A percentile compares a stretch with the other conserved stretches of the same genome.
These are phyloP conservation scores for Phialemonium atrogriseum DNA, from an alignment of 2,329 filamentous ascomycete genomes.

Conservation along the genomic window DNA sequence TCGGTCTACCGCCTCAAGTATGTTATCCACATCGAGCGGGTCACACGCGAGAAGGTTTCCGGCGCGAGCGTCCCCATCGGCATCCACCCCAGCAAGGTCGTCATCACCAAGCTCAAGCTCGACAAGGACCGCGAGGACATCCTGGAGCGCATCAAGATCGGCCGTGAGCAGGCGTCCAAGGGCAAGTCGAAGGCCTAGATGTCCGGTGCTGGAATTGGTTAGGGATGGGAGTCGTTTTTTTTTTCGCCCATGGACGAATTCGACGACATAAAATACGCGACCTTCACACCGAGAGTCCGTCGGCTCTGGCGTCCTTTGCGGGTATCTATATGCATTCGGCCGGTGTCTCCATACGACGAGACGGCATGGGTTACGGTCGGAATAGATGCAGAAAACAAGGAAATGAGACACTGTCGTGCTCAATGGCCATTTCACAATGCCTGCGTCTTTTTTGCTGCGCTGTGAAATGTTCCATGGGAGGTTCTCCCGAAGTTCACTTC, in stretches of 20 bases:
- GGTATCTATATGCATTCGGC: conserved; percentile 9
- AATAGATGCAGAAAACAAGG: conserved; percentile 23
- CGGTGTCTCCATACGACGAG: conserved; percentile 19
- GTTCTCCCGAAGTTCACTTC: conserved; percentile 57
- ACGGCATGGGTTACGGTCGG: conserved; percentile 12
- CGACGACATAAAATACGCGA: too few relatives aligned
- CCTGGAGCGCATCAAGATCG: conserved; percentile 74
- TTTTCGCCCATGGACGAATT: too few relatives aligned
- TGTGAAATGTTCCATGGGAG: conserved; percentile 72
- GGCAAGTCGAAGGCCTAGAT: conserved; percentile 35
- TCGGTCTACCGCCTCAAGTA: conserved; percentile 98
- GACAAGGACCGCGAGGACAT: conserved; percentile 91
- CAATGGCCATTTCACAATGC: conserved; percentile 65
- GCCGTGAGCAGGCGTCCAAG: conserved; percentile 70
- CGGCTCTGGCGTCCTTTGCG: conserved; percentile 15
- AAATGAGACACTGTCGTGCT: conserved; percentile 41
- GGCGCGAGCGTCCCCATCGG: conserved; percentile 92
- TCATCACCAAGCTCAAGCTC: conserved; percentile 98
- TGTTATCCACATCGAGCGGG: conserved; percentile 92
- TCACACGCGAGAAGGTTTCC: conserved; percentile 94
- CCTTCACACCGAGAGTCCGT: conserved; percentile 2
- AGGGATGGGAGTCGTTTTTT: too few relatives aligned
- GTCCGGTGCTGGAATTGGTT: conserved; percentile 3
- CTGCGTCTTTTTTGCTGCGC: conserved; percentile 28
- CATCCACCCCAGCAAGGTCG: conserved; percentile 92